Base-by-base conservation (phyloP, 208 protist species). In the Leishmania guyanensis region DNA sequence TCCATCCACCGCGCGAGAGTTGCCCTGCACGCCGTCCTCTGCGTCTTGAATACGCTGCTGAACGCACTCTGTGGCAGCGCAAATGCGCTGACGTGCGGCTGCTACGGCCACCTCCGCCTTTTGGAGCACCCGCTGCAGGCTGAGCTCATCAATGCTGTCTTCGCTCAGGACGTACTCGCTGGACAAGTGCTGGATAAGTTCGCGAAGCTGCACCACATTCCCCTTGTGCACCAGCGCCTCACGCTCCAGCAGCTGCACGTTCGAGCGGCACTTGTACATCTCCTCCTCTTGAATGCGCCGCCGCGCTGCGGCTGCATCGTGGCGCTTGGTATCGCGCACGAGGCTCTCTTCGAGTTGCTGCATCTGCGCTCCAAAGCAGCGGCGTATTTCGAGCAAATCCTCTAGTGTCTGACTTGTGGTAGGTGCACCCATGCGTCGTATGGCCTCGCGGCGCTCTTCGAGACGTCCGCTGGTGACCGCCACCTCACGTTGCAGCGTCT, bases 381-480 rank as follows among this genome's bases (percentile, higher is more conserved):
- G 1, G 26, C 80, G 81, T 82, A 89, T 68, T 66, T 92, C 85
- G 39, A 92, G 77, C 72, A 95, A 73, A 53, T 89, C 83, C 64
- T 90, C 90, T n/a, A 96, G 60, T 10, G 86, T 80, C 22, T 93
- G 82, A 51, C 54, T 82, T 5, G 73, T 83, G 10, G 60, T 29
- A 3, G 88, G 80, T 16, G 92, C 53, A 43, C 79, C 79, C 53
- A 82, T 68, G 51, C 87, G 77, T 46, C 74, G 74, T 56, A 92
- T 64, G 5, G 82, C 86, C n/a, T 91, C 84, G 29, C 81, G 84
- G 69, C 90, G 91, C 74, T 97, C 90, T n/a, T 90, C 88, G 33
- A 96, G 90, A 22, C 88, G 88, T 43, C 91, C 93, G 48, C 87
- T 81, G 46, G 95, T 88, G 56, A 91, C 78, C 26, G 90, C 86